Evolutionary conservation across 2,329 filamentous ascomycete species (phyloP).

Genomic region (Cordyceps javanica): DNA sequence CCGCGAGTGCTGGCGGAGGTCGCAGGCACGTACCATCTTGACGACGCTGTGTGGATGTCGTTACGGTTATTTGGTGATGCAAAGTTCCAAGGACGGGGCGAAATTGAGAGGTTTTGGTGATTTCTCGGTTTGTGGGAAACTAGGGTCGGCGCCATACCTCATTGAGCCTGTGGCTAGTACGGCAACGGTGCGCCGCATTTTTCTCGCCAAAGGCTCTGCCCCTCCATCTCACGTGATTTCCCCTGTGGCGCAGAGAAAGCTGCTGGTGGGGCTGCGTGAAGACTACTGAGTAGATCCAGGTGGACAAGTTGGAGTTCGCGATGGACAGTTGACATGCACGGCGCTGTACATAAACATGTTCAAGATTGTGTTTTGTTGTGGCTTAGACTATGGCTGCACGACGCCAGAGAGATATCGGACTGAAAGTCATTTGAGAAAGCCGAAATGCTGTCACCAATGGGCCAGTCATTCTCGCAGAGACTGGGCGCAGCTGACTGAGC

Average conservation of each 20-base stretch:
- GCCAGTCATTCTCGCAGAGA: too few relatives aligned
- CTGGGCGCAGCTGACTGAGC: too few relatives aligned
- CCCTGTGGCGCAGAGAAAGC: background rate
- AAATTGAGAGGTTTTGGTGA: conserved; percentile 38
- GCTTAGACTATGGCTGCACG: too few relatives aligned
- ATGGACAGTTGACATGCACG: background rate
- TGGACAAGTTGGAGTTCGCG: background rate
- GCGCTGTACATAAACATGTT: too few relatives aligned
- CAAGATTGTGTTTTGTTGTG: too few relatives aligned
- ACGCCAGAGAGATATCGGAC: too few relatives aligned
- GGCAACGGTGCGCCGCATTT: background rate
- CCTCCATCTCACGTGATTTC: conserved; percentile 6
- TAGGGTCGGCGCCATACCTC: conserved; percentile 32
- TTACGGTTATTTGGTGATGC: conserved; percentile 37
- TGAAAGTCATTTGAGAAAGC: too few relatives aligned
- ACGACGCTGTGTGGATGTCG: conserved; percentile 39
- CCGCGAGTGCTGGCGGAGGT: background rate
- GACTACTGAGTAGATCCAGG: background rate
- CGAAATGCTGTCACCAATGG: too few relatives aligned
- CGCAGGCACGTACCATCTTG: conserved; percentile 40
- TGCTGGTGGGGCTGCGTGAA: background rate
- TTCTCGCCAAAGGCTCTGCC: conserved; percentile 5
- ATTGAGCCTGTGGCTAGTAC: conserved; percentile 25
- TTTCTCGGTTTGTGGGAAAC: conserved; percentile 40
- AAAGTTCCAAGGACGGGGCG: conserved; percentile 29